Conservation (phyloP, 345 rosid species). For the Anacardium occidentale region DNA sequence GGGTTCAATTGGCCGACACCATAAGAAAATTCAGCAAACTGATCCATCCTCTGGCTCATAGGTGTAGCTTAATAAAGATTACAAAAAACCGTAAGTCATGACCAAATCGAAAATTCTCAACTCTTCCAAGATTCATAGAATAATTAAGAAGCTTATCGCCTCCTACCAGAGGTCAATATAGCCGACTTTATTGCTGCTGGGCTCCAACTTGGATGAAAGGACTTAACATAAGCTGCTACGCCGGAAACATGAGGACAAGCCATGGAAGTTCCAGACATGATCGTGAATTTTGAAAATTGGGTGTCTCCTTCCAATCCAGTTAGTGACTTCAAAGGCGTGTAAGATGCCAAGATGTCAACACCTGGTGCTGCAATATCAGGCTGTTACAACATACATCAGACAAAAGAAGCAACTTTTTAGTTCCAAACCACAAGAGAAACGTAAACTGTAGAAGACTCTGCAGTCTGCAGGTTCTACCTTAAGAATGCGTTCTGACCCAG, state of each 20-base stretch:
- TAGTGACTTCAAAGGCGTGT: constrained; percentile 68
- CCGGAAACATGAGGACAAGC: constrained; percentile 90
- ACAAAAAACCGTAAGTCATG: neutral
- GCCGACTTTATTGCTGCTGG: constrained; percentile 40
- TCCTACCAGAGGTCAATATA: neutral
- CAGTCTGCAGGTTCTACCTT: constrained; percentile 57
- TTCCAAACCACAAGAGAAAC: no score
- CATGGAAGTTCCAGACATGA: constrained; percentile 96
- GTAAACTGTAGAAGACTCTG: neutral
- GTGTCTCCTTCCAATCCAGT: constrained; percentile 85
- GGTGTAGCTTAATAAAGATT: constrained; percentile 33
- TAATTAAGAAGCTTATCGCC: neutral
- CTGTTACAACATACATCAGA: constrained; percentile 29
- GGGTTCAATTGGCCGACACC: constrained; percentile 90
- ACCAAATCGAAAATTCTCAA: neutral
- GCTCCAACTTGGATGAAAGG: constrained; percentile 81
- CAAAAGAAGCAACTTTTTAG: no score
- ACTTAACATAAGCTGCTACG: constrained; percentile 69
- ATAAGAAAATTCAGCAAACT: constrained; percentile 69
- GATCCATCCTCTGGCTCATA: constrained; percentile 50
- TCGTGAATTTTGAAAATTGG: constrained; percentile 60
- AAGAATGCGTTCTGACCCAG: constrained; percentile 63
- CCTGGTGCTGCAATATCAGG: constrained; percentile 95
- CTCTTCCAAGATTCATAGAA: no score
- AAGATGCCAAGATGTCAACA: constrained; percentile 58